Percentiles rank a stretch among this genome's conserved stretches.
These are phyloP conservation scores for Ceratocystis papillata DNA, from an alignment of 2,329 filamentous ascomycete species.

Conservation along the genomic window DNA sequence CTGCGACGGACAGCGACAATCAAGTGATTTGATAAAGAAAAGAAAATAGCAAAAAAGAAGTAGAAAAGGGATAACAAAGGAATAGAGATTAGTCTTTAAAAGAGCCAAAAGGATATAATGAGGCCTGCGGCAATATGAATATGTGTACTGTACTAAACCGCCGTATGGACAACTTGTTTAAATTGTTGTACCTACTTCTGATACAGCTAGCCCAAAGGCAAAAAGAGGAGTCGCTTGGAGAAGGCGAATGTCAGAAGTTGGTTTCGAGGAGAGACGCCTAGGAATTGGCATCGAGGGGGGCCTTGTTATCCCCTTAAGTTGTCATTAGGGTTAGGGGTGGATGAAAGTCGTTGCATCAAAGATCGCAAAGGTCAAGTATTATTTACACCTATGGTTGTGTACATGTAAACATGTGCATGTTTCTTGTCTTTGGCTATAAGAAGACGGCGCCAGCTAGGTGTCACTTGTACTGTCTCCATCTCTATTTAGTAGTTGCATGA, in stretches of 20 bases:
- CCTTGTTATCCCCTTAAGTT: background rate
- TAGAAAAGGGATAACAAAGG: background rate
- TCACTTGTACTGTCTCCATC: background rate
- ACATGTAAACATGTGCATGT: background rate
- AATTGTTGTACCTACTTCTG: background rate
- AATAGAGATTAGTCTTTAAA: background rate
- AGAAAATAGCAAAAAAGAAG: conserved; percentile 7
- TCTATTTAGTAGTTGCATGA: background rate
- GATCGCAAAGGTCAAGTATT: background rate
- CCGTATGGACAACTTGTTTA: background rate
- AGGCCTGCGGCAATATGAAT: background rate
- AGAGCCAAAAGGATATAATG: background rate
- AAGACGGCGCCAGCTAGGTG: background rate
- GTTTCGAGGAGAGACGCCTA: conserved; percentile 19
- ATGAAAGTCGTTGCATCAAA: background rate
- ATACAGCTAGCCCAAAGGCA: conserved; percentile 12
- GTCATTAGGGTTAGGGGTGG: background rate
- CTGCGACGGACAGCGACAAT: background rate
- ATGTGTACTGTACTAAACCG: conserved; percentile 4
- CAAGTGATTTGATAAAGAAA: background rate
- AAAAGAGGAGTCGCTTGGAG: conserved; percentile 18
- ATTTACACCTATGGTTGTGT: background rate
- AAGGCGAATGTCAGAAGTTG: conserved; percentile 17
- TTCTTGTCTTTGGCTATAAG: background rate
- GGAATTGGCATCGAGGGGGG: background rate